These are phyloP conservation scores for Syzygium aqueum DNA, from an alignment of 345 rosid species.

Conservation along the genomic window DNA sequence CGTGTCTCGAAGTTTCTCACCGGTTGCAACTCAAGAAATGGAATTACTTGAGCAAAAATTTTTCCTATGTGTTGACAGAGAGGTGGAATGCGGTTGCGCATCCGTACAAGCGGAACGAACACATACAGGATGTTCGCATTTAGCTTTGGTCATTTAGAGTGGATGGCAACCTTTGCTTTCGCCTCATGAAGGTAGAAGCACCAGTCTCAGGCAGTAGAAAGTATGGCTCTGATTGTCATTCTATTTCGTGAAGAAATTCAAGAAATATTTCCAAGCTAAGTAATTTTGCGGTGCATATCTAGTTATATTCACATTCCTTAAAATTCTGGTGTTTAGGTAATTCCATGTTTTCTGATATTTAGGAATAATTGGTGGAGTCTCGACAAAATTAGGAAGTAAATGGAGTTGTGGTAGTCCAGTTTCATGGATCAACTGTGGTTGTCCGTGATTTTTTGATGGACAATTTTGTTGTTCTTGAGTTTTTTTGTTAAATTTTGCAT, in stretches of 20 bases:
- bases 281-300: too few relatives aligned
- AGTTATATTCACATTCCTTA: not conserved
- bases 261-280: not conserved
- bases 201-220: too few relatives aligned
- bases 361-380: too few relatives aligned
- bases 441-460: not conserved
- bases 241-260: too few relatives aligned
- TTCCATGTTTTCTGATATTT: not conserved
- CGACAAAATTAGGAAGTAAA: too few relatives aligned
- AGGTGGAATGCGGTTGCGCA: not conserved
- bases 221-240: too few relatives aligned
- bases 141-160: not conserved
- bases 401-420: too few relatives aligned
- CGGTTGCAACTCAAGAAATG: not conserved
- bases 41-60: not conserved
- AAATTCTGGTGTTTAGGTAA: too few relatives aligned
- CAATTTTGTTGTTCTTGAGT: too few relatives aligned
- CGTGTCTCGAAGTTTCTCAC: not conserved
- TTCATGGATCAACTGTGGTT: not conserved
- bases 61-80: not conserved
- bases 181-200: too few relatives aligned
- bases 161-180: too few relatives aligned
- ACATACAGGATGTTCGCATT: not conserved
- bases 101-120: not conserved
- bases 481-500: too few relatives aligned